Evolutionary conservation across 2,329 filamentous ascomycete species (phyloP).

Genomic region (Monilinia aucupariae): DNA sequence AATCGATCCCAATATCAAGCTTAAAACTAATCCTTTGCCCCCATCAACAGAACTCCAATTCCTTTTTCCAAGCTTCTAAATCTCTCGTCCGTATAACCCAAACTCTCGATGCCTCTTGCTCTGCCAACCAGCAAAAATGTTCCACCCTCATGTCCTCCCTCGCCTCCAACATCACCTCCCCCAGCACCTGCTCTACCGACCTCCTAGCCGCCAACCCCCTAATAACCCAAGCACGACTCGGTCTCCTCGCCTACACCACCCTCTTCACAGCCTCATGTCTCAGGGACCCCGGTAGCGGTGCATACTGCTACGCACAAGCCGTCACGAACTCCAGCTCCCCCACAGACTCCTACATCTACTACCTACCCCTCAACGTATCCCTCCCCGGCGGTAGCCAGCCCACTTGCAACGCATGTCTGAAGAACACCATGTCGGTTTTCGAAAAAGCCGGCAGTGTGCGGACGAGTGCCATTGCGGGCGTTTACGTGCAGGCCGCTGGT

Average conservation of each 20-base stretch:
- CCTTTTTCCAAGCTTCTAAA: constrained; percentile 75
- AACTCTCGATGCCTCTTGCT: constrained; percentile 74
- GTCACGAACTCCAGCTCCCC: constrained; percentile 68
- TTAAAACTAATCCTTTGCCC: background rate
- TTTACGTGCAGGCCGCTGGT: constrained; percentile 66
- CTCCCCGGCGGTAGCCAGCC: constrained; percentile 44
- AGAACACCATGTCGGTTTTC: constrained; percentile 78
- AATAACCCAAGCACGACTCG: constrained; percentile 69
- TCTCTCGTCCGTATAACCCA: constrained; percentile 67
- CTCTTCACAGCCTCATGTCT: constrained; percentile 80
- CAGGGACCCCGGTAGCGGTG: constrained; percentile 55
- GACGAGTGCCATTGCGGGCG: constrained; percentile 59
- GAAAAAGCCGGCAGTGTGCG: constrained; percentile 61
- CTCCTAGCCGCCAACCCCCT: constrained; percentile 60
- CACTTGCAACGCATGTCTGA: constrained; percentile 69
- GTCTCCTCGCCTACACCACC: constrained; percentile 69
- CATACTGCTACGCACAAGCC: constrained; percentile 80
- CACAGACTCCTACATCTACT: constrained; percentile 76
- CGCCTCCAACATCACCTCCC: constrained; percentile 57
- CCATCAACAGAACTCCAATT: constrained; percentile 61
- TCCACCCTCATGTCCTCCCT: constrained; percentile 56
- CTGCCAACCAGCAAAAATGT: constrained; percentile 61
- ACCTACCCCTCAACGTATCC: constrained; percentile 67
- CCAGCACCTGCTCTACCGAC: constrained; percentile 66
- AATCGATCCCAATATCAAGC: constrained; percentile 46